Evolutionary conservation across 345 rosid species (phyloP).

Genomic region (Raphanus sativus): DNA sequence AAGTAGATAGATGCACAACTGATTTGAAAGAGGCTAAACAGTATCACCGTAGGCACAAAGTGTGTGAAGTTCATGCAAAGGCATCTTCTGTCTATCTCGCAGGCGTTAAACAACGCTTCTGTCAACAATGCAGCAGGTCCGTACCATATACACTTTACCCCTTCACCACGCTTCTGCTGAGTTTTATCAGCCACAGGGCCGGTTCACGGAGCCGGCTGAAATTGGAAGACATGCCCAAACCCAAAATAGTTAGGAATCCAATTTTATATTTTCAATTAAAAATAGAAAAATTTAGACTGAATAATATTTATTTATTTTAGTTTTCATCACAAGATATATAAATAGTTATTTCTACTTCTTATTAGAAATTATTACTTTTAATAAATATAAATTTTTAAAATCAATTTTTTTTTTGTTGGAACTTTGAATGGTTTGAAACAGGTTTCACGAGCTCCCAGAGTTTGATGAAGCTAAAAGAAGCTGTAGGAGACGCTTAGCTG

Average conservation of each 20-base stretch:
- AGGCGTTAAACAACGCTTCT: constrained; percentile 68
- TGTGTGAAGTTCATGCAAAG: constrained; percentile 77
- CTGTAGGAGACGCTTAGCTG: constrained; percentile 73
- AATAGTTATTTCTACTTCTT: too few relatives aligned
- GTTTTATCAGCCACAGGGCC: neutral
- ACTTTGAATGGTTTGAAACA: neutral
- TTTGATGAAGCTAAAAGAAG: constrained; percentile 87
- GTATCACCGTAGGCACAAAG: constrained; percentile 72
- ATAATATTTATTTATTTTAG: too few relatives aligned
- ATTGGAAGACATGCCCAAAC: too few relatives aligned
- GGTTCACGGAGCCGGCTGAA: too few relatives aligned
- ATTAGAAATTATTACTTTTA: too few relatives aligned
- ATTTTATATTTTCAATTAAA: too few relatives aligned
- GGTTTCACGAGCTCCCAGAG: constrained; percentile 58
- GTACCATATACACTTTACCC: neutral
- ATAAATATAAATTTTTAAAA: too few relatives aligned
- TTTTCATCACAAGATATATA: too few relatives aligned
- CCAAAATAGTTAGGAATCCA: too few relatives aligned
- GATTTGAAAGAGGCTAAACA: constrained; percentile 59
- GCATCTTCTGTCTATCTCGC: constrained; percentile 58
- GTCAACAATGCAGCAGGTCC: constrained; percentile 88
- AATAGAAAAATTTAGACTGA: too few relatives aligned
- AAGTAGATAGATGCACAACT: constrained; percentile 59
- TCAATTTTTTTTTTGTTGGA: neutral
- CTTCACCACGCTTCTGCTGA: neutral